phyloP scores from a whole-genome alignment of 768 basidiomycete species.

The Lentinula detonsa region DNA sequence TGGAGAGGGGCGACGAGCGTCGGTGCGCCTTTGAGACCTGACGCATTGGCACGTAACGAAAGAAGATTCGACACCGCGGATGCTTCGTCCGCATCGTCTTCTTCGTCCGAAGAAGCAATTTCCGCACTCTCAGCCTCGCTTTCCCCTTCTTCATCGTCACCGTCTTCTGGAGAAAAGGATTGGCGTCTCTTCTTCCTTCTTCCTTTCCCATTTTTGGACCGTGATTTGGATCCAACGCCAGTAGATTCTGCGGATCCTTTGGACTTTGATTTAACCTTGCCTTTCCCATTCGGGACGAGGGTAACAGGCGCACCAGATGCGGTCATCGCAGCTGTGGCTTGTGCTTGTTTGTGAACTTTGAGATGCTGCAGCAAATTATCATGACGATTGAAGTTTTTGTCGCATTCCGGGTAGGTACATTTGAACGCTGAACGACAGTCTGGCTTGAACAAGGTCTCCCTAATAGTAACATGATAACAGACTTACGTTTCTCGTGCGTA shows the following conservation, averaged over 20 bases:
- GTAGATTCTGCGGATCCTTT: not conserved
- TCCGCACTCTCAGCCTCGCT: not conserved
- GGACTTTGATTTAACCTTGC: not conserved
- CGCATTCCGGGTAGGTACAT: constrained; percentile 62
- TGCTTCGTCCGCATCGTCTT: not conserved
- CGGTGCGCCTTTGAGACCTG: not conserved
- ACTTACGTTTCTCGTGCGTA: constrained; percentile 78
- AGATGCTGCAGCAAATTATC: constrained; percentile 79
- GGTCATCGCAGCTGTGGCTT: constrained; percentile 4
- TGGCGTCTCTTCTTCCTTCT: not conserved
- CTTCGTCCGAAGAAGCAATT: not conserved
- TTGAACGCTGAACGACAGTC: constrained; percentile 48
- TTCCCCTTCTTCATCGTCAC: not conserved
- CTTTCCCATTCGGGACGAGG: not conserved
- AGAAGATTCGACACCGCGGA: constrained; percentile 1
- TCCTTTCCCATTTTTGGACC: not conserved
- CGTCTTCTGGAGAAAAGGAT: not conserved
- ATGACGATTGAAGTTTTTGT: constrained; percentile 71
- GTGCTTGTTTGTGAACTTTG: constrained; percentile 56
- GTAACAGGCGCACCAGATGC: not conserved
- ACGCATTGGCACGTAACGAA: not conserved
- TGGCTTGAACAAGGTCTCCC: not conserved
- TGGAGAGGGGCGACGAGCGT: not conserved
- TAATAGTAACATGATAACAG: not conserved
- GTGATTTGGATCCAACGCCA: not conserved